phyloP scores from a whole-genome alignment of 768 basidiomycete genomes.

The Chiua virens region DNA sequence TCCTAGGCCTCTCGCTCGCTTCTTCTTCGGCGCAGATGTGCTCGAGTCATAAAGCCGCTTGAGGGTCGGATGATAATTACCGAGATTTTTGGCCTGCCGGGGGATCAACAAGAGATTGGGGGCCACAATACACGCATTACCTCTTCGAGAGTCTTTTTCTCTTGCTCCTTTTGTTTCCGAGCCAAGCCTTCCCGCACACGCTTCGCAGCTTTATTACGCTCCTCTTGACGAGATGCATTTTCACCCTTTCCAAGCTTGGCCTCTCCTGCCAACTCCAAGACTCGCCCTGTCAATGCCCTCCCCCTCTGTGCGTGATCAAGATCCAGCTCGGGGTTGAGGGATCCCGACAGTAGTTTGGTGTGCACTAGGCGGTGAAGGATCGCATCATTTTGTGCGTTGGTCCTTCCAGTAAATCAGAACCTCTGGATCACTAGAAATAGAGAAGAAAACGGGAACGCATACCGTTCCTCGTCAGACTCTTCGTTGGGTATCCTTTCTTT shows the following conservation, averaged over 20 bases:
- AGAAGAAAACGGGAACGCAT: slow-evolving; percentile 5
- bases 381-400: slow-evolving; percentile 76
- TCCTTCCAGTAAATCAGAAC: slow-evolving; percentile 40
- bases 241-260: slow-evolving; percentile 79
- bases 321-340: slow-evolving; percentile 59
- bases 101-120: slow-evolving; percentile 5
- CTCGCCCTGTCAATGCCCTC: slow-evolving; percentile 75
- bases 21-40: slow-evolving; percentile 34
- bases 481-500: slow-evolving; percentile 24
- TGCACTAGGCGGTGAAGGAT: slow-evolving; percentile 78
- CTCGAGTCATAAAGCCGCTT: slow-evolving; percentile 62
- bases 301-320: slow-evolving; percentile 65
- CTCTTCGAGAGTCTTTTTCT: slow-evolving; percentile 62
- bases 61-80: slow-evolving; percentile 80
- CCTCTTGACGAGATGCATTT: slow-evolving; percentile 52
- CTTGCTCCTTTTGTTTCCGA: slow-evolving; percentile 58
- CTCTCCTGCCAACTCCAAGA: slow-evolving; percentile 67
- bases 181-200: slow-evolving; percentile 69
- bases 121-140: slow-evolving; percentile 36
- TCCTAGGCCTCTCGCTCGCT: slow-evolving; percentile 62
- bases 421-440: neutral
- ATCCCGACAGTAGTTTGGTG: slow-evolving; percentile 76
- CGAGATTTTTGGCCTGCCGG: slow-evolving; percentile 73
- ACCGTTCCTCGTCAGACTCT: slow-evolving; percentile 62
- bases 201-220: slow-evolving; percentile 71